Conservation (phyloP, 768 basidiomycete genomes). For the Lanmaoa rubissima region DNA sequence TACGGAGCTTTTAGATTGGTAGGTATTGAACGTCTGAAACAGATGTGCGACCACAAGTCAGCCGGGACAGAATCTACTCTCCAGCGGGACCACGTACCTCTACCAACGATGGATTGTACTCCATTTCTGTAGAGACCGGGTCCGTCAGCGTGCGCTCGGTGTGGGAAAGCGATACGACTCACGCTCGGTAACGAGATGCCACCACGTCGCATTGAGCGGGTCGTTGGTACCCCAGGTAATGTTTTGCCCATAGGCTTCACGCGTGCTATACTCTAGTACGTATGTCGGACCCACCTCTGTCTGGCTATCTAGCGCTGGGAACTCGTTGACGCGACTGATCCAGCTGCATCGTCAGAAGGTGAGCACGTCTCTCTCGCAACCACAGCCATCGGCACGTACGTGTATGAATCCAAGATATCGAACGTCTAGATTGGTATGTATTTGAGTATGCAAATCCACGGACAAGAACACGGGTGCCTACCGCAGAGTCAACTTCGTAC, state of each 20-base stretch:
- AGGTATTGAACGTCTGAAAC: conserved; percentile 54
- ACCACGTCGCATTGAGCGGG: conserved; percentile 77
- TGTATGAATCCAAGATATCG: conserved; percentile 71
- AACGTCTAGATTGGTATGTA: conserved; percentile 49
- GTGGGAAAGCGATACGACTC: conserved; percentile 11
- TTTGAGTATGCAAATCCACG: neutral
- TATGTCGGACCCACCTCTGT: conserved; percentile 56
- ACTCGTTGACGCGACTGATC: conserved; percentile 60
- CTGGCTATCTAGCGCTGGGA: conserved; percentile 54
- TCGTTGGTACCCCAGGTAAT: conserved; percentile 57
- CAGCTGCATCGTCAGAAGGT: conserved; percentile 43
- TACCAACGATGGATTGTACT: conserved; percentile 19
- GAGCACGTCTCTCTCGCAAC: neutral
- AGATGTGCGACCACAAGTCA: neutral
- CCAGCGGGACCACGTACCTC: conserved; percentile 11
- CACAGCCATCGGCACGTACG: conserved; percentile 41
- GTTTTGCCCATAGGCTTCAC: conserved; percentile 57
- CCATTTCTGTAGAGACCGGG: conserved; percentile 20
- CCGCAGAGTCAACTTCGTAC: conserved; percentile 40
- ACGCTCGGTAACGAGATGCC: conserved; percentile 76
- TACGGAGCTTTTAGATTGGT: conserved; percentile 69
- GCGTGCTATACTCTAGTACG: conserved; percentile 61
- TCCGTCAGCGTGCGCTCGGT: neutral
- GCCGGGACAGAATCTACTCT: neutral
- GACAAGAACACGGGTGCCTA: conserved; percentile 6